phyloP scores from a whole-genome alignment of 1,139 yeast species.

The Pichia sp. region DNA sequence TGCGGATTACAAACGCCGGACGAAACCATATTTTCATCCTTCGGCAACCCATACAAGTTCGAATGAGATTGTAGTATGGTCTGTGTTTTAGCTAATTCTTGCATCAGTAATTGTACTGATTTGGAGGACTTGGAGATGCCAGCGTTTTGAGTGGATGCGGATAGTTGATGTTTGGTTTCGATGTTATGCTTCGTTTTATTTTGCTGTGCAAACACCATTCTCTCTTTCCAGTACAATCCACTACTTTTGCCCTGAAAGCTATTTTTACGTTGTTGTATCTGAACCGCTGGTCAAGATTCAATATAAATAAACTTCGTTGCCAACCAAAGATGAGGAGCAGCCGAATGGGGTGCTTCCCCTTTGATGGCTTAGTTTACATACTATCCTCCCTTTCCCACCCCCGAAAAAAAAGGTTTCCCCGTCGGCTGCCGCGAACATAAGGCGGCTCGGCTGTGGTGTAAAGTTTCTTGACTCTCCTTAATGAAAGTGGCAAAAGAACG shows the following conservation, averaged over 20 bases:
- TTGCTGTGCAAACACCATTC: conserved; percentile 4
- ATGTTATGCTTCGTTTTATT: not conserved
- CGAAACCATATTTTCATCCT: not conserved
- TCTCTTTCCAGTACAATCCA: not conserved
- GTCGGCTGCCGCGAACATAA: not conserved
- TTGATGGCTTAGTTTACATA: not conserved
- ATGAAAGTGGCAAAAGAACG: not conserved
- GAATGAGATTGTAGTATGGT: not conserved
- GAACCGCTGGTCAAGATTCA: not conserved
- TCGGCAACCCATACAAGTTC: not conserved
- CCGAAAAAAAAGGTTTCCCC: not conserved
- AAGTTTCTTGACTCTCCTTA: not conserved
- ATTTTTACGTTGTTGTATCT: not conserved
- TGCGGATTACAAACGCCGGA: not conserved
- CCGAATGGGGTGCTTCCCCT: not conserved
- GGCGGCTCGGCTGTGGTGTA: not conserved
- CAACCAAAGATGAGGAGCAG: not conserved
- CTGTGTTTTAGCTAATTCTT: conserved; percentile 2
- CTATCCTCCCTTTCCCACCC: not conserved
- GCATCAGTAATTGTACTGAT: conserved; percentile 3
- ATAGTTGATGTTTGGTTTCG: not conserved
- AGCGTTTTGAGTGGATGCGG: not conserved
- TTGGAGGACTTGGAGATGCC: conserved; percentile 3
- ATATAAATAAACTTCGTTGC: not conserved
- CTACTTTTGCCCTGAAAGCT: not conserved